Conservation (phyloP, 208 protist genomes). For the Wallacemonas sp. region DNA sequence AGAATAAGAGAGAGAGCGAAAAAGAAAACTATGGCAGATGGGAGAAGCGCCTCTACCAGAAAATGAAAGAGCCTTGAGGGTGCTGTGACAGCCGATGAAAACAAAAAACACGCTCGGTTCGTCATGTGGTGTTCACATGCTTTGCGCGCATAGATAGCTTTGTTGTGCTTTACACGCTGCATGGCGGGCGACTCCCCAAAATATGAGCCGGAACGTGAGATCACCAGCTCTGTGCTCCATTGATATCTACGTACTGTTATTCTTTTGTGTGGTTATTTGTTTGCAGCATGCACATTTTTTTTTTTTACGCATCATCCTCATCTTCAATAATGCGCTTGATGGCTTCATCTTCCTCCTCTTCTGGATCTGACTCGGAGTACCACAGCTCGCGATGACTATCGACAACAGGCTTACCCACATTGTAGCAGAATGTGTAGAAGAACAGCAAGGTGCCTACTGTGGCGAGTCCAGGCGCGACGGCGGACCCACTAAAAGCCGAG, state of each 20-base stretch:
- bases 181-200: no score
- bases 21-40: no score
- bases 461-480: slow-evolving; percentile 26
- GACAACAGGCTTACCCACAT: slow-evolving; percentile 61
- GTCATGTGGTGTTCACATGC: no score
- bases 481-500: slow-evolving; percentile 43
- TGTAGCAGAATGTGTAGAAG: slow-evolving; percentile 52
- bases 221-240: background rate
- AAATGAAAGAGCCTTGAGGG: no score
- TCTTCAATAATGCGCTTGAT: slow-evolving; percentile 13
- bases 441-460: slow-evolving; percentile 32
- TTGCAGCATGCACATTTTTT: background rate
- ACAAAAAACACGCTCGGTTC: no score
- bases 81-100: no score
- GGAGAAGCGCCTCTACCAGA: no score
- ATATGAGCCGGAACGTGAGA: no score
- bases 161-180: no score
- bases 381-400: slow-evolving; percentile 50
- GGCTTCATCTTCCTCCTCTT: slow-evolving; percentile 25
- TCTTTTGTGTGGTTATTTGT: background rate
- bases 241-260: background rate
- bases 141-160: no score
- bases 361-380: slow-evolving; percentile 10
- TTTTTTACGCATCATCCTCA: slow-evolving; percentile 15
- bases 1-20: no score